Base-by-base conservation (phyloP, 179 eudicot species). In the Vitellaria paradoxa region DNA sequence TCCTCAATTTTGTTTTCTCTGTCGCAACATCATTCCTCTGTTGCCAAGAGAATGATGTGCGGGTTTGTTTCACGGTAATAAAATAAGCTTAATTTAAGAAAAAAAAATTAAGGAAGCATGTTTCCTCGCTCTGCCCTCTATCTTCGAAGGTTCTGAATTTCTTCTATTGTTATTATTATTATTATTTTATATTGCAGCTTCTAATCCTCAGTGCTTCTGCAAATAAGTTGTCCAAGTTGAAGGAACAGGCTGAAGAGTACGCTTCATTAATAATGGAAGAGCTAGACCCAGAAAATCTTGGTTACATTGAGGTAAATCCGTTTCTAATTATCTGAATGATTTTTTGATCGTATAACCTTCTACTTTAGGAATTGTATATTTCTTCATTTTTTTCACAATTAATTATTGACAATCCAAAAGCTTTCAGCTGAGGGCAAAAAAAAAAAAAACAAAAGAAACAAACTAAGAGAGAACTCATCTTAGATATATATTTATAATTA, bases 231-330 rank as follows among this genome's bases (percentile, higher is more conserved):
- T 84, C 88, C 63, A 96, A 90, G 65, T 87, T 96, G 50, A 92
- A 94, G 86, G 82, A 90, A 80, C 91, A 86, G 30, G 94, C 99
- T 17, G 82, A 82, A 37, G 79, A 81, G 45, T 94, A 92, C 73
- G 99, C 98, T 60, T 81, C 97, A 68, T 80, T 92, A 65, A 96
- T 96, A 87, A 96, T 96, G 98, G 99, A 96, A 81, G 97, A 91
- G 86, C 88, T 96, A 21, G 99, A 96, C 80, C 97, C 98, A 10
- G 97, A 92, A 75, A 87, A 91, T 67, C 82, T 78, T 20, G 99
- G 97, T 23, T 94, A 88, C 74, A 90, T 96, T 24, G 99, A 96
- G 94, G 99, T 91, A 76, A 55, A 45, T 24, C 42, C 17, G 20
- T 9, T 66, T 21, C 57, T 9, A 10, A 11, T 23, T 1, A 1